Base-by-base conservation (phyloP, 1,284 basidiomycete genomes). In the Irpex sp. region DNA sequence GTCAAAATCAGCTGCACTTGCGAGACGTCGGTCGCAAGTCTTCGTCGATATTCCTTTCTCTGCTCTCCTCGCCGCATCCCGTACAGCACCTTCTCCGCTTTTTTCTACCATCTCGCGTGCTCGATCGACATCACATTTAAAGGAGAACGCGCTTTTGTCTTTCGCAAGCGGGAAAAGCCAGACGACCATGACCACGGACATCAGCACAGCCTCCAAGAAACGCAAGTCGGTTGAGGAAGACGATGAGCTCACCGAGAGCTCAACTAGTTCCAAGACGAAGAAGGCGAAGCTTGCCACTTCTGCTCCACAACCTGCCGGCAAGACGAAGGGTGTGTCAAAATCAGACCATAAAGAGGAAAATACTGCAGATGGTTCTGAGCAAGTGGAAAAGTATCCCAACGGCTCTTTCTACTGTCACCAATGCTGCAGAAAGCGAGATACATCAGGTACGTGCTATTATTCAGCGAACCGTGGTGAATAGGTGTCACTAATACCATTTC, bases 321-420 rank as follows among this genome's bases (percentile, higher is more conserved):
- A 66, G 17, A 57, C 47, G 48, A 44, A 52, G 57, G 60, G 11
- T 21, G 38, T 19, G 13, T n/a, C 49, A 19, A 52, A 56, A 36
- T 11, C 55, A 26, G 48, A 38, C 17, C 54, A 7, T 9, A 19
- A 54, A 60, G 60, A 58, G 60, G 54, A 9, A 21, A 0, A 66
- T 59, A 58, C 15, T 54, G 60, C 40, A 37, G 58, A 19, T 55
- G 56, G 36, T 3, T 62, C 68, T 38, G 58, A 62, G n/a, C 5
- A 65, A 67, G 3, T 69, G 75, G 44, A 47, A 47, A 74, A 77
- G 62, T 79, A 70, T 67, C 73, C 77, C 21, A 71, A 76, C 64
- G 75, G 75, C 19, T 74, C 70, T 51, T 73, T 83, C 59, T 83
- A 85, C 67, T 92, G 89, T 67, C 89, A 92, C 72, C 89, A 92